Evolutionary conservation across 495 filamentous ascomycete genomes (phyloP).

Genomic region (Platismatia glauca): DNA sequence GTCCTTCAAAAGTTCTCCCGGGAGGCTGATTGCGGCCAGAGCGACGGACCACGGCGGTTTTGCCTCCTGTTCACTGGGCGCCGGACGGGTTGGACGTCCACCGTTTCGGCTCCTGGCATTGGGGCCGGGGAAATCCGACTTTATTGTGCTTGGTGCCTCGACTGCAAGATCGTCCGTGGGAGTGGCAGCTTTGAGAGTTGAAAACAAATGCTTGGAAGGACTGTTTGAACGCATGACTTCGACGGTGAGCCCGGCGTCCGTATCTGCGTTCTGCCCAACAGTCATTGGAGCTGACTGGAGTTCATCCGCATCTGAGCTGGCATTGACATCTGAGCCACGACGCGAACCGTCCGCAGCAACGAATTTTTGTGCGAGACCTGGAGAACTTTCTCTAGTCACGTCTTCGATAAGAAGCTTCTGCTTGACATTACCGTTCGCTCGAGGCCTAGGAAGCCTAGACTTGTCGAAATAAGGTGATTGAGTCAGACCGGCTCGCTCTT

Average conservation of each 20-base stretch:
- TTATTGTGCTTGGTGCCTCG: conserved; percentile 7
- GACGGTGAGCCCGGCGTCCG: not conserved
- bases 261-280: conserved; percentile 4
- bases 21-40: conserved; percentile 8
- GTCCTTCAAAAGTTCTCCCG: not conserved
- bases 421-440: not conserved
- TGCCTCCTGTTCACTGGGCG: not conserved
- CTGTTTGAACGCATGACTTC: conserved; percentile 3
- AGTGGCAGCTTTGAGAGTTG: not conserved
- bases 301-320: conserved; percentile 33
- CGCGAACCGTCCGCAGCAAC: conserved; percentile 13
- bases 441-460: not conserved
- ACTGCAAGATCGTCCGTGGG: conserved; percentile 3
- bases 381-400: not conserved
- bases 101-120: not conserved
- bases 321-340: conserved; percentile 17
- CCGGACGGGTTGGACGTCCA: not conserved
- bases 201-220: conserved; percentile 3
- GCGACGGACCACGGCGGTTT: conserved; percentile 9
- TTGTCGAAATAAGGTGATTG: conserved; percentile 9
- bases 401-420: not conserved
- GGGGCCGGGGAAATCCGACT: conserved; percentile 2
- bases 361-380: conserved; percentile 6
- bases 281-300: conserved; percentile 34
- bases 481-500: not conserved